Conservation (phyloP, 768 basidiomycete species). For the Podaxis sp. region DNA sequence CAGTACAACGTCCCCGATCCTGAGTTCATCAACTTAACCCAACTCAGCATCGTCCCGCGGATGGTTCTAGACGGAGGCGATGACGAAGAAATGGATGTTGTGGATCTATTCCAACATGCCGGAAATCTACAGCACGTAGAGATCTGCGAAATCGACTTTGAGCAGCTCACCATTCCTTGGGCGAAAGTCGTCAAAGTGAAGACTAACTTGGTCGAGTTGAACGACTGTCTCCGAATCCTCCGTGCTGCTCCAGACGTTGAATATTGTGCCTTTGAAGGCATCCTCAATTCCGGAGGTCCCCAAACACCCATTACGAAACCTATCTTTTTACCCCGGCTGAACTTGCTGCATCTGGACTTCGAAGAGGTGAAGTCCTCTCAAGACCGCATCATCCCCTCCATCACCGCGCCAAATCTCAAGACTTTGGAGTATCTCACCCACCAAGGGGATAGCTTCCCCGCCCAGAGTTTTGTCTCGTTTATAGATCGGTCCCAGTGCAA, state of each 20-base stretch:
- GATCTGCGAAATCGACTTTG: neutral
- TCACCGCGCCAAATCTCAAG: conserved; percentile 10
- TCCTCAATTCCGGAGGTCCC: neutral
- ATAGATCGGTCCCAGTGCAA: neutral
- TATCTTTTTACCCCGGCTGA: neutral
- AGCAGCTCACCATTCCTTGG: conserved; percentile 8
- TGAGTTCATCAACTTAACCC: conserved; percentile 1
- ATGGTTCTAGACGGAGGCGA: neutral
- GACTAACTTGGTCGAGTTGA: neutral
- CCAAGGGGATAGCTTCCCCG: neutral
- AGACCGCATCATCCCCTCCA: neutral
- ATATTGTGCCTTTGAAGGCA: neutral
- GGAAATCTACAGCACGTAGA: neutral
- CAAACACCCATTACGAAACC: neutral
- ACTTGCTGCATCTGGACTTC: conserved; percentile 1
- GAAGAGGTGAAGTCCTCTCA: neutral
- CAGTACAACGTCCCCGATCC: neutral
- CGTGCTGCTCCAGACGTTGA: neutral
- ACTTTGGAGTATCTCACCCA: neutral
- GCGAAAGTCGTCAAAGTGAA: neutral
- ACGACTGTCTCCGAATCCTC: conserved; percentile 8
- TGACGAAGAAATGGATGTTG: neutral
- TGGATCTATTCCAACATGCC: neutral
- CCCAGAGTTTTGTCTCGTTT: neutral
- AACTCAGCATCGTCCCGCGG: neutral